Conservation (phyloP, 164 flowering plant species). For the Vitis labrusca region DNA sequence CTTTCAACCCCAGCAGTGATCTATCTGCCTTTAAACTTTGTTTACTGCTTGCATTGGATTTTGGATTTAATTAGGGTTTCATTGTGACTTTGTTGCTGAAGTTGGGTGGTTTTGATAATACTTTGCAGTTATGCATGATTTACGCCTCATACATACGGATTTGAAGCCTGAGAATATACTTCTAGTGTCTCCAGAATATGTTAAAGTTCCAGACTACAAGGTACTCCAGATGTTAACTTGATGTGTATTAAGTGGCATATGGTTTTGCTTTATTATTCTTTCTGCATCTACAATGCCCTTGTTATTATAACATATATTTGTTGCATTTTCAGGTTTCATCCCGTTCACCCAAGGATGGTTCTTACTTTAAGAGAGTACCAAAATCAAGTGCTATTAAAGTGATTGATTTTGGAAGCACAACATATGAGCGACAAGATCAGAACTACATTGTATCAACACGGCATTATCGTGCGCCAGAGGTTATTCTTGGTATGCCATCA, state of each 20-base stretch:
- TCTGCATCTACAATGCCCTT: not conserved
- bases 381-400: constrained; percentile 83
- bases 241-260: not conserved
- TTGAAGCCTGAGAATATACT: constrained; percentile 97
- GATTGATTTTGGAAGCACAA: constrained; percentile 90
- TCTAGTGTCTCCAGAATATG: constrained; percentile 73
- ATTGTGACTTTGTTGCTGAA: too few species aligned
- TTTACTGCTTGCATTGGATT: not conserved
- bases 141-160: constrained; percentile 88
- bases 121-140: constrained; percentile 93
- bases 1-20: too few species aligned
- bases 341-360: constrained; percentile 56
- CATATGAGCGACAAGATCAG: constrained; percentile 68
- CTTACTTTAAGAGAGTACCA: constrained; percentile 57
- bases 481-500: constrained; percentile 58
- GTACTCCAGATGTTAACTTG: constrained; percentile 26
- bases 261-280: not conserved
- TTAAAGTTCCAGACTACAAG: constrained; percentile 89
- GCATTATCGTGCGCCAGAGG: constrained; percentile 90
- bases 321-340: constrained; percentile 49
- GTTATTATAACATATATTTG: not conserved
- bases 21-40: not conserved
- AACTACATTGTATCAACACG: constrained; percentile 78
- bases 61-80: not conserved
- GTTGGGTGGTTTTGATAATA: not conserved